Evolutionary conservation across 257 asterid species (phyloP), one percentile per base, ranked within the genome.

Genomic region (Petunia secreta): DNA sequence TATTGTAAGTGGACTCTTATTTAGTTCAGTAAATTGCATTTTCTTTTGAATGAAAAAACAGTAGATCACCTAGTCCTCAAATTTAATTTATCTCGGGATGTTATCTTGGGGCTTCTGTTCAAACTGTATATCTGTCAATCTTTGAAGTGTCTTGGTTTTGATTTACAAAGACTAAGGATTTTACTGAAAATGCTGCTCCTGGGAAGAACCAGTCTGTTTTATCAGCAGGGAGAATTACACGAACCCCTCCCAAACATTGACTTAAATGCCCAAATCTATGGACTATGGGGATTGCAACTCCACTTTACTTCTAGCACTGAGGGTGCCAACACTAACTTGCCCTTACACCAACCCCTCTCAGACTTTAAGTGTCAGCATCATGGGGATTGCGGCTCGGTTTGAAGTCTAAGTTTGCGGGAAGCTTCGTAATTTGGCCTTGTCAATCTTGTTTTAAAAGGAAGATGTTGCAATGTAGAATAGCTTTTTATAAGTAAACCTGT

Each of bases 1-100:
- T 83, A 92, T 94, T 78, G 98, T 94, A 93, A 94, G 98, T 89
- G 75, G 66, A 8, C 39, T 58, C 81, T 79, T 71, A 13, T 80
- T 84, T 81, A 38, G 63, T 79, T 10, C 37, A 44, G 40, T n/a
- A 74, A 34, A 73, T 77, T 48, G 60, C 44, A 71, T 48, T 71
- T 71, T 8, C 39, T 34, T 48, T 38, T 79, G 79, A 74, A 48
- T 71, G 77, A 71, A 5, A 11, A 3, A 2, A 48, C 34, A 71
- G 44, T 50, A 52, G 55, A 48, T 71, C 10, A 46, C 50, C 40
- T 4, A 0, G 16, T 68, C 58, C 58, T 16, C 16, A 0, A 2
- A n/a, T 68, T 44, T 8, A 8, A 68, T 68, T 43, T 16, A 16
- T 68, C 40, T 16, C n/a, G 57, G 57, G 54, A 68, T 43, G 73